Conservation (phyloP, 306 rosid genomes). For the Luffa acutangula region DNA sequence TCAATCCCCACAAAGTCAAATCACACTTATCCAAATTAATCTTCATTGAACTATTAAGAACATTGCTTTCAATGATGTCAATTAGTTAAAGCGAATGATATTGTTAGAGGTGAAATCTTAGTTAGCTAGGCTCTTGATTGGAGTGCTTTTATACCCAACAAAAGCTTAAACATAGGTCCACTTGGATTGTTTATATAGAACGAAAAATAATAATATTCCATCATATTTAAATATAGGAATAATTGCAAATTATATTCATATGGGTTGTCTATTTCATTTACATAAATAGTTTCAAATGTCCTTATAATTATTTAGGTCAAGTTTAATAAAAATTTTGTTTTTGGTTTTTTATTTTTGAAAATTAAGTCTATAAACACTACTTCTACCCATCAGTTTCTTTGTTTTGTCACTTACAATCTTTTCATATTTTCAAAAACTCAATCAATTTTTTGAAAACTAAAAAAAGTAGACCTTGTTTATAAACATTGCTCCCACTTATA, state of each 20-base stretch:
- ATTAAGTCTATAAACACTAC: too few relatives aligned
- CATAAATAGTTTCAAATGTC: not conserved
- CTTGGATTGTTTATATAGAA: not conserved
- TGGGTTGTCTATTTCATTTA: not conserved
- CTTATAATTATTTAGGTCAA: not conserved
- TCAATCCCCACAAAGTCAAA: not conserved
- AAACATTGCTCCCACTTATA: too few relatives aligned
- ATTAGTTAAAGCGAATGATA: not conserved
- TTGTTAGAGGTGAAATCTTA: not conserved
- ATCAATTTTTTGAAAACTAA: too few relatives aligned
- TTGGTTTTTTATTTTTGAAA: too few relatives aligned
- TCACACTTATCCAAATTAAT: not conserved
- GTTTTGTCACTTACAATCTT: too few relatives aligned
- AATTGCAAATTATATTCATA: not conserved
- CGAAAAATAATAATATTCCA: not conserved
- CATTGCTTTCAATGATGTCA: not conserved
- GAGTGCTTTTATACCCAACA: not conserved
- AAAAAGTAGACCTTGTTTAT: too few relatives aligned
- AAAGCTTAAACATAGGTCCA: not conserved
- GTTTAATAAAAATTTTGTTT: too few relatives aligned
- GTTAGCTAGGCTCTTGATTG: not conserved
- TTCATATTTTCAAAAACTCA: too few relatives aligned
- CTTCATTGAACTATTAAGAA: not conserved
- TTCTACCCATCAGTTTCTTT: too few relatives aligned
- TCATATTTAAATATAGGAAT: not conserved